Base-by-base conservation (phyloP, 257 asterid species). In the Ajuga chamaepitys region DNA sequence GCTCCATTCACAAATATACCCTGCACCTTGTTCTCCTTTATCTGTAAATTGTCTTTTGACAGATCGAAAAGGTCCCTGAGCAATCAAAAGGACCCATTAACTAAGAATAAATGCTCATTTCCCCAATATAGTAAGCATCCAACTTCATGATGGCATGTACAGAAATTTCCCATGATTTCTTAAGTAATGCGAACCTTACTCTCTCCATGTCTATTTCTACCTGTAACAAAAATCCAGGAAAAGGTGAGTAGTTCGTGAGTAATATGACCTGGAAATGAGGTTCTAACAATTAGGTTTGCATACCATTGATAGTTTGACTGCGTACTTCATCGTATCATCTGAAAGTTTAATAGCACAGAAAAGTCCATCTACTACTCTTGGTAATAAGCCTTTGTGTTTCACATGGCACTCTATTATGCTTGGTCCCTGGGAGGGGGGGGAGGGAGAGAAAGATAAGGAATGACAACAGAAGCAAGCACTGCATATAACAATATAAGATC, bases 161-260 rank as follows among this genome's bases (percentile, higher is more conserved):
- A n/a, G n/a, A n/a, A n/a, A n/a, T 70, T 25, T 44, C 69, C 47
- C 46, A 26, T 60, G 64, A 58, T 67, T 64, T 55, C 61, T 74
- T 50, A 30, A 7, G 74, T 55, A 61, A 66, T 72, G 64, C 89
- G 44, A 35, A 89, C 97, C 97, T 89, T 51, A 89, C 85, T 87
- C 79, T 89, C 81, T 89, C 97, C 95, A 87, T 80, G 71, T 87
- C 85, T 54, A 89, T 83, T 83, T 89, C 97, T 37, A 82, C 97
- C 97, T 89, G 84, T 48, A 75, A 74, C 57, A 51, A 57, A 62
- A 66, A 74, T 12, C 72, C 48, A 45, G 42, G 46, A 58, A 65
- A 55, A 59, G 56, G 62, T 11, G 45, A 70, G 58, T 12, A 26
- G 24, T 40, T 26, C 20, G 38, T 62, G 17, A 58, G 51, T 32